Evolutionary conservation across 2,329 filamentous ascomycete species (phyloP).

Genomic region (Penicillium sp.): DNA sequence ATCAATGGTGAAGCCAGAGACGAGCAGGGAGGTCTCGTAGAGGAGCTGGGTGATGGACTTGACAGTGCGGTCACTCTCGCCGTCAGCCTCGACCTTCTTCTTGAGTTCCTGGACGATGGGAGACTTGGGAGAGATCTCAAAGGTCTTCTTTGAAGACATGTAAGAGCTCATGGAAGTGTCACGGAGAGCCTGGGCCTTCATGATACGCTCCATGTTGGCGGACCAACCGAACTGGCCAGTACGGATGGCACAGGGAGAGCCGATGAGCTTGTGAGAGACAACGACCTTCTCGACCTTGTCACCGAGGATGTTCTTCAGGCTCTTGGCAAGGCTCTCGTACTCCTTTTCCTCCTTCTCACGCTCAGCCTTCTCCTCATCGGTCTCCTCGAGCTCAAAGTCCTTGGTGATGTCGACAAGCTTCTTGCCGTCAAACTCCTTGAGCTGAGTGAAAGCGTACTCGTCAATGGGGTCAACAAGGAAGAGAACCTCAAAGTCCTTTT

Average conservation of each 20-base stretch:
- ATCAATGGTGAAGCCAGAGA: conserved; percentile 99
- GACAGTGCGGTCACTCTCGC: conserved; percentile 98
- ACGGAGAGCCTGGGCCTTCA: conserved; percentile 99
- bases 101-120: conserved; percentile 98
- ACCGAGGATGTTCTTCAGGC: conserved; percentile 97
- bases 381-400: conserved; percentile 99
- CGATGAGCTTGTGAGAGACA: conserved; percentile 95
- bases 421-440: conserved; percentile 99
- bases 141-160: conserved; percentile 99
- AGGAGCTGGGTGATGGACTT: conserved; percentile 98
- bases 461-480: conserved; percentile 99
- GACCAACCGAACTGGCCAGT: conserved; percentile 99
- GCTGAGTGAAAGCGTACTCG: conserved; percentile 98
- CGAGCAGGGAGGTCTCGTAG: conserved; percentile 97
- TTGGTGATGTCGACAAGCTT: conserved; percentile 99
- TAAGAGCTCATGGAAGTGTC: conserved; percentile 99
- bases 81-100: conserved; percentile 97
- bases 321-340: conserved; percentile 92
- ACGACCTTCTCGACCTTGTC: conserved; percentile 99
- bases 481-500: conserved; percentile 99
- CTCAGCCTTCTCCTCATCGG: conserved; percentile 96
- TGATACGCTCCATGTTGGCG: conserved; percentile 99
- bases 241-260: conserved; percentile 96
- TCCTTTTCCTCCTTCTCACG: conserved; percentile 99
- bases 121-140: conserved; percentile 99